Percentiles rank a stretch among this genome's conserved stretches.
Evolutionary conservation across 371 early-diverging fungal species (phyloP).

Genomic region (Conidiobolus coronatus): DNA sequence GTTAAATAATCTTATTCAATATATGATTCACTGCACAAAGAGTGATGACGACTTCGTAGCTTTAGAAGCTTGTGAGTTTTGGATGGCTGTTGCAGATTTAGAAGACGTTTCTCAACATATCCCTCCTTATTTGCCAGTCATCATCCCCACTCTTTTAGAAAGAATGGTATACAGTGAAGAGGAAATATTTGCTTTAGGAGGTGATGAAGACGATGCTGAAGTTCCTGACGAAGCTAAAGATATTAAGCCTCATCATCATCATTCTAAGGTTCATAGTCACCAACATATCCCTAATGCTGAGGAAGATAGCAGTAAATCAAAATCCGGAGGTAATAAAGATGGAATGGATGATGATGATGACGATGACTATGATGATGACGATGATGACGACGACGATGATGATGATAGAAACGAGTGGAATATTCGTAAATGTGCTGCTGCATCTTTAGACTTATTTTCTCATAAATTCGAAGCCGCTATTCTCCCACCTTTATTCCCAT

Average conservation of each 20-base stretch:
- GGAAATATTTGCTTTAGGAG: conserved; percentile 52
- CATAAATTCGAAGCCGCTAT: conserved; percentile 62
- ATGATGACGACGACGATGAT: conserved; percentile 69
- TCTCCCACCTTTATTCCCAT: conserved; percentile 60
- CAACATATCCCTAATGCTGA: conserved; percentile 24
- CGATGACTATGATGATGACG: conserved; percentile 66
- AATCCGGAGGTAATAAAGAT: conserved; percentile 9
- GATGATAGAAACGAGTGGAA: conserved; percentile 85
- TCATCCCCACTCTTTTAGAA: conserved; percentile 76
- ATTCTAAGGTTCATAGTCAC: conserved; percentile 47
- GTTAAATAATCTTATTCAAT: conserved; percentile 61
- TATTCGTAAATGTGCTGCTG: conserved; percentile 91
- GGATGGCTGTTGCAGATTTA: conserved; percentile 86
- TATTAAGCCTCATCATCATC: conserved; percentile 81
- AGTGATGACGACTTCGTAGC: conserved; percentile 62
- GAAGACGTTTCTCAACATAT: conserved; percentile 51
- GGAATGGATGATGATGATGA: conserved; percentile 31
- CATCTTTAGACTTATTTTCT: conserved; percentile 81
- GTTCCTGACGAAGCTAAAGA: conserved; percentile 73
- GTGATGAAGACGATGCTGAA: conserved; percentile 57
- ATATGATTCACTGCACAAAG: conserved; percentile 80
- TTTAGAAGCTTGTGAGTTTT: conserved; percentile 92
- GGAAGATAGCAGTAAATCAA: conserved; percentile 10
- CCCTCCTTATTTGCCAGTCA: conserved; percentile 44
- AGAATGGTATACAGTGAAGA: conserved; percentile 89